Evolutionary conservation across 306 rosid species (phyloP).

Genomic region (Vigna trinervia): DNA sequence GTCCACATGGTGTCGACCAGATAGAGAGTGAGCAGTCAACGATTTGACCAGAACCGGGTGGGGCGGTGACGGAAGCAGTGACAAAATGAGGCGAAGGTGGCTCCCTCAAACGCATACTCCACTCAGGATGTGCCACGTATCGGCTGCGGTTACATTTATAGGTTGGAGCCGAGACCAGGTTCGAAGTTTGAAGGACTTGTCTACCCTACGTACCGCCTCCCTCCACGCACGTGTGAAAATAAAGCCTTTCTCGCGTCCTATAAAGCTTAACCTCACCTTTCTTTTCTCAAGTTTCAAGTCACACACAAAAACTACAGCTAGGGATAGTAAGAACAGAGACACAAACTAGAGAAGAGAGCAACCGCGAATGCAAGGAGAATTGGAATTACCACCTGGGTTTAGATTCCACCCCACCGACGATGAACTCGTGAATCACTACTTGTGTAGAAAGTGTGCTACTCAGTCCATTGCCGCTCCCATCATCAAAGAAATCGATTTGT

Average conservation of each 20-base stretch:
- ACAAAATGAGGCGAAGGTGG: constrained; percentile 43
- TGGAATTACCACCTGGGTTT: constrained; percentile 87
- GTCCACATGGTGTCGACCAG: background rate
- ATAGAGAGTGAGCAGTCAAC: constrained; percentile 52
- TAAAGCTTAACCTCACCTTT: constrained; percentile 4
- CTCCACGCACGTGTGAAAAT: constrained; percentile 54
- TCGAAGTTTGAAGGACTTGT: constrained; percentile 13
- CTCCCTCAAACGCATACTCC: constrained; percentile 15
- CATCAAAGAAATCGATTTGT: constrained; percentile 86
- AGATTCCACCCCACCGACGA: constrained; percentile 98
- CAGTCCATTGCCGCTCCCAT: constrained; percentile 72
- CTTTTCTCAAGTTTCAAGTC: background rate
- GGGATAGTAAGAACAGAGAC: background rate
- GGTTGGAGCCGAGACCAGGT: background rate
- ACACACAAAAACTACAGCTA: background rate
- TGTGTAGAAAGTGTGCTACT: constrained; percentile 76
- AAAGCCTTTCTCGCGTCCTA: constrained; percentile 2
- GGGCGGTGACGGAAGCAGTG: constrained; percentile 73
- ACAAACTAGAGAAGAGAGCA: background rate
- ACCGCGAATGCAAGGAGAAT: constrained; percentile 55
- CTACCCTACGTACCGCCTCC: constrained; percentile 16
- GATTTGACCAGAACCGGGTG: background rate
- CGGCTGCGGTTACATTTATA: constrained; percentile 32
- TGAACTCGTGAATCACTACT: constrained; percentile 79
- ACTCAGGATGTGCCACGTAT: constrained; percentile 41